Percentiles rank a stretch among this genome's conserved stretches.
Conservation (phyloP, 768 basidiomycete genomes). For the Lentinula sp. region DNA sequence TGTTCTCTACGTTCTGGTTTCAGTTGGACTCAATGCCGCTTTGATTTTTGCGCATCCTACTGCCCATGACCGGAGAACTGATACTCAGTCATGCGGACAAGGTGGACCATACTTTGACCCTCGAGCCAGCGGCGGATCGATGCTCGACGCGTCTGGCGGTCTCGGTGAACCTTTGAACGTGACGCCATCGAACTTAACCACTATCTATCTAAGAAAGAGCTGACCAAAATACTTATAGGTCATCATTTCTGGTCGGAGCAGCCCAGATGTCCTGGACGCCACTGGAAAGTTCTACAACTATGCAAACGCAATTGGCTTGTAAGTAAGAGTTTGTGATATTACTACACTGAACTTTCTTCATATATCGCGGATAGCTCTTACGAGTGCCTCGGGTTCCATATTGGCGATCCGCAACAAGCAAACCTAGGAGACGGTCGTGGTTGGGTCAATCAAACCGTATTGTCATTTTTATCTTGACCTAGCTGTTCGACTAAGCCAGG, state of each 20-base stretch:
- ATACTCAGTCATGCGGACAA: background rate
- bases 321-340: constrained; percentile 9
- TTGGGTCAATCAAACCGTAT: constrained; percentile 30
- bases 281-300: constrained; percentile 39
- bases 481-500: background rate
- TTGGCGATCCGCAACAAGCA: constrained; percentile 49
- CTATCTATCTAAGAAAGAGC: background rate
- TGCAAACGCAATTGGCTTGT: constrained; percentile 52
- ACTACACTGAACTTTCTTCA: background rate
- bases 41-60: background rate
- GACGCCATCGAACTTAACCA: constrained; percentile 6
- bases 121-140: constrained; percentile 30
- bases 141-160: constrained; percentile 33
- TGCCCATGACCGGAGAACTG: background rate
- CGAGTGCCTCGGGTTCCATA: constrained; percentile 64
- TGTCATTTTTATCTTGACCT: constrained; percentile 8
- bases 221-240: constrained; percentile 30
- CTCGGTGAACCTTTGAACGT: constrained; percentile 47
- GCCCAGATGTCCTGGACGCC: constrained; percentile 37
- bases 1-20: background rate
- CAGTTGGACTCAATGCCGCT: background rate
- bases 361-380: constrained; percentile 22
- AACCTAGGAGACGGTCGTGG: constrained; percentile 70
- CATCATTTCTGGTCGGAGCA: constrained; percentile 52
- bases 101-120: constrained; percentile 28